phyloP scores from a whole-genome alignment of 768 basidiomycete species.

The Gloeophyllum trabeum region DNA sequence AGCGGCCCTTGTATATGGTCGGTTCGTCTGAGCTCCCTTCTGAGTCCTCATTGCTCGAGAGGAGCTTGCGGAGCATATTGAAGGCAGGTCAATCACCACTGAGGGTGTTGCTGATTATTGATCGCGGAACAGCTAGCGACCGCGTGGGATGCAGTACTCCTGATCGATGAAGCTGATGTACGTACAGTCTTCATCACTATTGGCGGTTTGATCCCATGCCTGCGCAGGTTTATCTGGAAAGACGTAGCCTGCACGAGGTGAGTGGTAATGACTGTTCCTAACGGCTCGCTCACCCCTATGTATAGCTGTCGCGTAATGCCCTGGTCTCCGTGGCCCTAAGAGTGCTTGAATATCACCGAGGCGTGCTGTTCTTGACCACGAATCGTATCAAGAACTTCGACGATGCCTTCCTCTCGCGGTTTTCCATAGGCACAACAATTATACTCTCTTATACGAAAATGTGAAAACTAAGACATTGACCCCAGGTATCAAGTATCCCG shows the following conservation, averaged over 20 bases:
- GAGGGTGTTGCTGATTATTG: neutral
- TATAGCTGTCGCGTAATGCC: constrained; percentile 13
- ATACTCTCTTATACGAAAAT: neutral
- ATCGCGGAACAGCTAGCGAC: constrained; percentile 11
- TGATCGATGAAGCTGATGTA: constrained; percentile 16
- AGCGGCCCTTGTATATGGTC: constrained; percentile 39
- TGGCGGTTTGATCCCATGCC: neutral
- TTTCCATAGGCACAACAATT: constrained; percentile 3
- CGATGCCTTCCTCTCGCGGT: constrained; percentile 50
- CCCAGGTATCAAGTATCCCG: constrained; percentile 16
- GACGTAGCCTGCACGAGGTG: neutral
- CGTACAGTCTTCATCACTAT: neutral
- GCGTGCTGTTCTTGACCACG: constrained; percentile 28
- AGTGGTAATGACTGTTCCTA: neutral
- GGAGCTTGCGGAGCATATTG: constrained; percentile 19
- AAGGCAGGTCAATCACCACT: constrained; percentile 5
- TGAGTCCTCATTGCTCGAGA: constrained; percentile 29
- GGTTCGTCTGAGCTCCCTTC: constrained; percentile 48
- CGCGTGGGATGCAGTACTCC: constrained; percentile 13
- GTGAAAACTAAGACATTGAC: neutral
- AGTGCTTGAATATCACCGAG: constrained; percentile 22
- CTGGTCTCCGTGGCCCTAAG: constrained; percentile 18
- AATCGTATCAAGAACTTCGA: constrained; percentile 42
- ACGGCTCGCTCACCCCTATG: neutral
- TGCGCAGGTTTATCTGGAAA: neutral